Evolutionary conservation across 129 eudicot genomes (phyloP).

Genomic region (Flaveria bidentis): DNA sequence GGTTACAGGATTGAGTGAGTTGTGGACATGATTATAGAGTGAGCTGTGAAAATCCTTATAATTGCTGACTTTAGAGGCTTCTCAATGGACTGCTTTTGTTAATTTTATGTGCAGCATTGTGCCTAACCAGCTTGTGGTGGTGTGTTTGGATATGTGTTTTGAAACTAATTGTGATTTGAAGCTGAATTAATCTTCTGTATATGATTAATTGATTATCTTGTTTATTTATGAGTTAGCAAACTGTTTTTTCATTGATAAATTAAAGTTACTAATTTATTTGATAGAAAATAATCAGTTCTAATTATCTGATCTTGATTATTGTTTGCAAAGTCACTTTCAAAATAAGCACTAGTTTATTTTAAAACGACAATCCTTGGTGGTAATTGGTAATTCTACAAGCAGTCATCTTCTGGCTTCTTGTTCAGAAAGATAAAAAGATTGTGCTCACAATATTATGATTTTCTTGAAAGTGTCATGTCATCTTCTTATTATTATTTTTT

Average conservation of each 20-base stretch:
- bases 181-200: background rate
- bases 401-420: background rate
- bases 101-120: background rate
- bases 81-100: conserved; percentile 21
- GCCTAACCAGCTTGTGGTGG: background rate
- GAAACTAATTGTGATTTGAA: background rate
- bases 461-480: background rate
- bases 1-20: conserved; percentile 13
- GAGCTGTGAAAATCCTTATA: conserved; percentile 32
- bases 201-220: background rate
- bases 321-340: background rate
- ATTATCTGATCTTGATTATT: background rate
- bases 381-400: background rate
- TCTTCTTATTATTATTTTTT: no score
- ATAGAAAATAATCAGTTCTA: background rate
- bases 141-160: conserved; percentile 12
- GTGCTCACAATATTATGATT: no score
- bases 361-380: background rate
- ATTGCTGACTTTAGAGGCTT: conserved; percentile 19
- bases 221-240: no score
- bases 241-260: background rate
- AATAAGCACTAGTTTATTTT: background rate
- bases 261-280: background rate
- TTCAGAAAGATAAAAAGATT: background rate
- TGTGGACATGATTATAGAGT: conserved; percentile 34